Base-by-base conservation (phyloP, 1,139 yeast species). In the Taphrina sp. region DNA sequence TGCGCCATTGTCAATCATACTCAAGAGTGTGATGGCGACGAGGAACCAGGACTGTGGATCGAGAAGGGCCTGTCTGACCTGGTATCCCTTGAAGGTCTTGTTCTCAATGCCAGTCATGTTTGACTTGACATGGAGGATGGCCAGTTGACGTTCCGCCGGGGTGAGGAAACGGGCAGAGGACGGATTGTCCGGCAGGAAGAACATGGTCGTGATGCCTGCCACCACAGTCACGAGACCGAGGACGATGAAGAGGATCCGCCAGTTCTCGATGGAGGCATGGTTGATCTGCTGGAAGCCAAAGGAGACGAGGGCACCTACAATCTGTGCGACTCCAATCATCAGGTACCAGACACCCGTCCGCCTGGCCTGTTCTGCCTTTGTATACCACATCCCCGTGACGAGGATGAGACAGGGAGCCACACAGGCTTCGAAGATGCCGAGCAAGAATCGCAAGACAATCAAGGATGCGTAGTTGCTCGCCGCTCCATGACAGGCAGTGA, bases 401-500 rank as follows among this genome's bases (percentile, higher is more conserved):
- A 78, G 70, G 43, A 79, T 75, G 62, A 77, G 73, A 1, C 79
- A 76, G 2, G 84, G 83, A 2, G 80, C 76, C 5, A 78, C 72
- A 19, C 78, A 71, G 43, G 80, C 74, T 64, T 82, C 87, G 47
- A 79, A 73, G 53, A 75, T 68, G 2, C 87, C 87, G 31, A 81
- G 62, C 14, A 80, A 64, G 34, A 76, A 72, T 46, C 83, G 69
- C 20, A 77, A 29, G 10, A 38, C 46, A 29, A 56, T 24, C 14
- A 55, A 44, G 3, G 78, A 17, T 69, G 76, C 78, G 62, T 76
- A 79, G 16, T 67, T 64, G 41, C 70, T 70, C 61, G 76, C 73
- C 1, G 81, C 80, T 28, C 79, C 72, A 62, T 77, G 81, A 31
- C 61, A 59, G 42, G 76, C 70, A 29, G 79, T 68, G 8, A 77